Conservation (phyloP, 768 basidiomycete species). For the Pleurotus pulmonarius region DNA sequence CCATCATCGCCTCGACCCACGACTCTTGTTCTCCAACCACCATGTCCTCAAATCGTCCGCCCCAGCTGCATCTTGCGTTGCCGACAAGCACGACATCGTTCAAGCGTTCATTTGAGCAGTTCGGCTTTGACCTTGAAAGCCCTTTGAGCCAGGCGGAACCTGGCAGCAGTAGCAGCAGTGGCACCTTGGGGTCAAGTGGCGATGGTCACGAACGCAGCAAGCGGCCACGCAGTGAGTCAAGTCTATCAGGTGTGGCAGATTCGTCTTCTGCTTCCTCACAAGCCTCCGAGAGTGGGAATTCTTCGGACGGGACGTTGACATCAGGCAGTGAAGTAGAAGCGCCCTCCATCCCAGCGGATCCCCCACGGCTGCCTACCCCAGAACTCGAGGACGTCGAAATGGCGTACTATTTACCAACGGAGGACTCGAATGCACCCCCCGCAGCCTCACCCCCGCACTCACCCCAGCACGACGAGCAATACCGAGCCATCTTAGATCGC, state of each 20-base stretch:
- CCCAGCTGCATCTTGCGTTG: conserved; percentile 51
- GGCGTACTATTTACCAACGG: conserved; percentile 34
- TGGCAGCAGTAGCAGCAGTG: conserved; percentile 21
- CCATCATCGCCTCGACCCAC: not conserved
- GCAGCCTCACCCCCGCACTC: not conserved
- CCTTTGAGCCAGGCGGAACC: conserved; percentile 25
- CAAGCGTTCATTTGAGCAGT: conserved; percentile 59
- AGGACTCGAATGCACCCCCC: conserved; percentile 7
- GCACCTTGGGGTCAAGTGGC: conserved; percentile 12
- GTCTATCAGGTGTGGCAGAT: conserved; percentile 33
- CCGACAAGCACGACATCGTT: conserved; percentile 50
- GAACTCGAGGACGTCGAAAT: conserved; percentile 50
- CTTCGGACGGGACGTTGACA: conserved; percentile 9
- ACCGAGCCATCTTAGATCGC: conserved; percentile 44
- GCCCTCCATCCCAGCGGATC: conserved; percentile 13
- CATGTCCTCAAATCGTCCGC: conserved; percentile 41
- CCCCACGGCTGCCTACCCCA: conserved; percentile 40
- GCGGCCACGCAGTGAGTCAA: conserved; percentile 52
- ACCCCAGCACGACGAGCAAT: conserved; percentile 27
- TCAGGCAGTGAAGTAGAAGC: conserved; percentile 7
- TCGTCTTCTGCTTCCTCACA: conserved; percentile 25
- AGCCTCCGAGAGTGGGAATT: conserved; percentile 26
- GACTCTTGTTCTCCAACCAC: conserved; percentile 13
- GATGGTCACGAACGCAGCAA: conserved; percentile 52
- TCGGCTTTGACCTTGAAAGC: conserved; percentile 53